Conservation (phyloP, 1,139 yeast species). For the Blastobotrys persicus region DNA sequence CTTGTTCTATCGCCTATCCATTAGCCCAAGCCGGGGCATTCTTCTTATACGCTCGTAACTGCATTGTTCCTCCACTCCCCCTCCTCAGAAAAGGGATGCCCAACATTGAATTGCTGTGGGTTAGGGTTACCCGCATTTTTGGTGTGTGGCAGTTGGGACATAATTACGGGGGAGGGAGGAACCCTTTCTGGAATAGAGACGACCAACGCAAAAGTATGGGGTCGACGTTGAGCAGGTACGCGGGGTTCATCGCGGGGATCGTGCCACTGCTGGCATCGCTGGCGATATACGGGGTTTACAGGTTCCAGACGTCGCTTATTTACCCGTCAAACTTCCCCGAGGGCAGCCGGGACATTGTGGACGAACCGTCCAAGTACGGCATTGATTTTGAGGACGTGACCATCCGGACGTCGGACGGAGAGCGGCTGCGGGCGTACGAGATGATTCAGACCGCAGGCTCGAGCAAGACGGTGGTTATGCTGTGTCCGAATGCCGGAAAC, state of each 20-base stretch:
- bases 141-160: too few species aligned
- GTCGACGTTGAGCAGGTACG: conserved; percentile 16
- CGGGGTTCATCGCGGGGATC: conserved; percentile 14
- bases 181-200: too few species aligned
- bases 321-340: conserved; percentile 83
- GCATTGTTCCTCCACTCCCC: too few species aligned
- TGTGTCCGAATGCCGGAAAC: conserved; percentile 95
- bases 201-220: too few species aligned
- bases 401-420: conserved; percentile 68
- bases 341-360: conserved; percentile 66
- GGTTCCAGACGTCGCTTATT: conserved; percentile 65
- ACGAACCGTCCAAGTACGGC: conserved; percentile 71
- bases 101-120: too few species aligned
- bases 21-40: too few species aligned
- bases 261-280: conserved; percentile 21
- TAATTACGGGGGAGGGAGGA: too few species aligned
- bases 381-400: conserved; percentile 65
- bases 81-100: too few species aligned
- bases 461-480: conserved; percentile 69
- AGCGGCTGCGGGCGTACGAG: conserved; percentile 49
- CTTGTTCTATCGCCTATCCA: too few species aligned
- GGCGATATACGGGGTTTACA: conserved; percentile 50
- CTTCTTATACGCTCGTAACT: too few species aligned
- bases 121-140: too few species aligned
- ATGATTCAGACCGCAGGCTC: conserved; percentile 32